A percentile compares a stretch with the other conserved stretches of the same genome.
Conservation (phyloP, 495 filamentous ascomycete genomes). For the Endocarpon pusillum region DNA sequence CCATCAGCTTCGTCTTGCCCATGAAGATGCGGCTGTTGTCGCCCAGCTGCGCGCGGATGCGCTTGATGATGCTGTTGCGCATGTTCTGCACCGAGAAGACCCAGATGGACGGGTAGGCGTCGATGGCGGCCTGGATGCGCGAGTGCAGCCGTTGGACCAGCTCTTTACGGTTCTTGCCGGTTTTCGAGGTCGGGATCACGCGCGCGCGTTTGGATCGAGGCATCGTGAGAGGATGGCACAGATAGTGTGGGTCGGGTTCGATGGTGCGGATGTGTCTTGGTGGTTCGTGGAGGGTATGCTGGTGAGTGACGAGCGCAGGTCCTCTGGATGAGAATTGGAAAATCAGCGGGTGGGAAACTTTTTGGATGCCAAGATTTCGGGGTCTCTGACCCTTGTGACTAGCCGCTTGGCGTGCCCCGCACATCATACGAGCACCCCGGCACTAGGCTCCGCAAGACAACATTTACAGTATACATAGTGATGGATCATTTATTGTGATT, state of each 20-base stretch:
- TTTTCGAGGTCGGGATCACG: conserved; percentile 75
- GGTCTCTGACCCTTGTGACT: no score
- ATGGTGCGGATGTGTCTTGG: no score
- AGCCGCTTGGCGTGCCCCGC: no score
- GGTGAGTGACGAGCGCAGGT: no score
- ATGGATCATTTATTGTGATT: no score
- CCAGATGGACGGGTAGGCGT: conserved; percentile 75
- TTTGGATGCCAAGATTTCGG: neutral
- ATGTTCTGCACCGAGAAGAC: conserved; percentile 94
- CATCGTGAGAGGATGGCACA: conserved; percentile 51
- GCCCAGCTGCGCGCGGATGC: conserved; percentile 64
- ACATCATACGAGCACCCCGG: no score
- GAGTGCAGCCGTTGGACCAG: conserved; percentile 73
- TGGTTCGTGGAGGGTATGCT: no score
- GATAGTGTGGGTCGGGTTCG: no score
- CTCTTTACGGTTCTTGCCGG: conserved; percentile 81
- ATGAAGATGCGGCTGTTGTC: conserved; percentile 72
- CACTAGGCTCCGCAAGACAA: no score
- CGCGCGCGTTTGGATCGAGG: conserved; percentile 89
- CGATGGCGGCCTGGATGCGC: conserved; percentile 72
- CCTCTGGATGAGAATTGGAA: no score
- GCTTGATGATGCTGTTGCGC: conserved; percentile 94
- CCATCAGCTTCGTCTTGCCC: conserved; percentile 97
- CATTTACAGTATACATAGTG: no score
- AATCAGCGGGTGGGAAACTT: no score